Evolutionary conservation across 805 yeast genomes (phyloP), one percentile per base, ranked within the genome.

Genomic region (Candida nanaspora): DNA sequence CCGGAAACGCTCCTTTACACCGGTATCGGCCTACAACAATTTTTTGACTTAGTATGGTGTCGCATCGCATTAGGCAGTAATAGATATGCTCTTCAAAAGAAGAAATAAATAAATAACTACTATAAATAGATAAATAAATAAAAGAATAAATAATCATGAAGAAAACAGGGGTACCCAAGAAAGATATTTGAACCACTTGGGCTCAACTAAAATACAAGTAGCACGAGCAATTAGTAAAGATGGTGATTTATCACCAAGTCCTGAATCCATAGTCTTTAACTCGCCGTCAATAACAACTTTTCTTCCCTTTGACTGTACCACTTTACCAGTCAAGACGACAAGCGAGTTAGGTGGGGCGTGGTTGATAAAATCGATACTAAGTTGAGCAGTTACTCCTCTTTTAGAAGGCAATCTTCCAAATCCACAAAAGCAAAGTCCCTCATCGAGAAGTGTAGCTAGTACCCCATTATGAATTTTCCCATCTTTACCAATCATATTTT

Each of bases 381-480:
- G 65, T 38, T 70, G 72, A 0, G 96, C 98, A 0, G 98, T 91
- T 20, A 93, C 96, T 13, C 98, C 98, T 38, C 82, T 70, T 41
- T 78, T 74, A 42, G 80, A 77, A 1, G 98, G 98, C 11, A 91
- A 66, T 22, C 72, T 64, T 3, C 86, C 78, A 56, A 88, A 91
- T 14, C 96, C 98, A 53, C 95, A 84, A 34, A 78, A 70, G 52
- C 96, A 86, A 23, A 91, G 63, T 0, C 83, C 82, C 56, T 89
- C 97, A 61, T 91, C 98, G 40, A 91, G 46, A 13, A 91, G 58
- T 2, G 95, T 80, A 2, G 94, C 73, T 5, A 86, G 61, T 3
- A 89, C 69, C 3, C 97, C 96, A 51, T 84, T 82, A 56, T 87
- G 95, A 16, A 91, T 74, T 39, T 78, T 76, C 0, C 86, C 86